phyloP scores from a whole-genome alignment of 169 alveolate genomes.

The Ichthyophthirius multifiliis region DNA sequence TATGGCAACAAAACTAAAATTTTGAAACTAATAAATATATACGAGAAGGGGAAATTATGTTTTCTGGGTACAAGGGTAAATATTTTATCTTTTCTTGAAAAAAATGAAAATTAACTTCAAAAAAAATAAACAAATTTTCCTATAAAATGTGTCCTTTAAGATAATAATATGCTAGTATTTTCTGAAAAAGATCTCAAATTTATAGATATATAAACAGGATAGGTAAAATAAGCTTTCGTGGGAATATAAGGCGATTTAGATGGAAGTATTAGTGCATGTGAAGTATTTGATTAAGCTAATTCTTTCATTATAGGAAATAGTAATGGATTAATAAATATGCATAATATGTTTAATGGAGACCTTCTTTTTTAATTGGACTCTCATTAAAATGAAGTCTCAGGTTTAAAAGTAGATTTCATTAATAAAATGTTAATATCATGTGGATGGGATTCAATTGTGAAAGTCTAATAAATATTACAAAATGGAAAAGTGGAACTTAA shows the following conservation, averaged over 20 bases:
- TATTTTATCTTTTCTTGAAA: not conserved
- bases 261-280: not conserved
- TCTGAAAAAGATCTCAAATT: not conserved
- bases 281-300: not conserved
- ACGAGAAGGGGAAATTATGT: not conserved
- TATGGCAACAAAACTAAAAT: not conserved
- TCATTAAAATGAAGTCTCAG: not conserved
- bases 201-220: not conserved
- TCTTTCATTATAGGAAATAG: not conserved
- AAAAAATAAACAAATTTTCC: not conserved
- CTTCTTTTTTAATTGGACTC: not conserved
- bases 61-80: not conserved
- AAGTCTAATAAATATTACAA: not conserved
- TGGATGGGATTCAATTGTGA: not conserved
- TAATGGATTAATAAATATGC: not conserved
- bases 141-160: too few relatives aligned
- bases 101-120: too few relatives aligned
- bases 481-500: not conserved
- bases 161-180: not conserved
- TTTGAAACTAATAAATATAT: not conserved
- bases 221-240: not conserved
- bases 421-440: not conserved
- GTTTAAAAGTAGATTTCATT: not conserved
- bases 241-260: not conserved
- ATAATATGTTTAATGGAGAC: not conserved